These are phyloP conservation scores for Erythrobasidium hasegawianum DNA, from an alignment of 1,284 basidiomycete species.

Conservation along the genomic window DNA sequence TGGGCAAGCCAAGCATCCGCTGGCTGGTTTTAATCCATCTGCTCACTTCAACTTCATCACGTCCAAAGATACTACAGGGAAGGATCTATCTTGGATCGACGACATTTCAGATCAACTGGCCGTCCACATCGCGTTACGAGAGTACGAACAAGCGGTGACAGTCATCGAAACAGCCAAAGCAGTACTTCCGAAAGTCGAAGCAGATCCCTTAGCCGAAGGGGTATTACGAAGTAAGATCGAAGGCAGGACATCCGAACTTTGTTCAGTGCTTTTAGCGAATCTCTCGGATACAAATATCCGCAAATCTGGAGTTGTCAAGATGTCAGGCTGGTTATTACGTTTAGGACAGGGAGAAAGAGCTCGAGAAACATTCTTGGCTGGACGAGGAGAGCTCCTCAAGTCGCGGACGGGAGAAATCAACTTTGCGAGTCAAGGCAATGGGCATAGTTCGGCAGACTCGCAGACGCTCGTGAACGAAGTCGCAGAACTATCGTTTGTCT, in stretches of 20 bases:
- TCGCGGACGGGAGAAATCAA: constrained; percentile 75
- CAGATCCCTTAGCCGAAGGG: constrained; percentile 51
- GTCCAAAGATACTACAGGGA: constrained; percentile 55
- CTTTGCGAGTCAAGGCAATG: constrained; percentile 56
- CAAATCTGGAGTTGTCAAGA: constrained; percentile 67
- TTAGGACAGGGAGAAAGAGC: constrained; percentile 75
- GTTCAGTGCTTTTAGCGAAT: constrained; percentile 66
- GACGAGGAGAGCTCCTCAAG: constrained; percentile 71
- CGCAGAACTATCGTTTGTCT: constrained; percentile 72
- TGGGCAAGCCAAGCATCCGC: constrained; percentile 4
- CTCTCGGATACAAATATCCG: constrained; percentile 71
- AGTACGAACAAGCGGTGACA: constrained; percentile 79
- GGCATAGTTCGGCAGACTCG: constrained; percentile 41
- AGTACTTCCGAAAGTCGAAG: constrained; percentile 38
- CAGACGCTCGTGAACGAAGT: constrained; percentile 52
- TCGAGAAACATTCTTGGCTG: constrained; percentile 73
- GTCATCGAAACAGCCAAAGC: constrained; percentile 64
- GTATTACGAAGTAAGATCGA: constrained; percentile 58
- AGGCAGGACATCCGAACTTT: constrained; percentile 65
- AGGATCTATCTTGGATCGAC: constrained; percentile 75
- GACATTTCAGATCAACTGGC: constrained; percentile 89
- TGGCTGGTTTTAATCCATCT: constrained; percentile 39
- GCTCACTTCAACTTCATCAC: constrained; percentile 39
- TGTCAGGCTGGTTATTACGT: constrained; percentile 69
- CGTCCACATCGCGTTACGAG: constrained; percentile 81